Evolutionary conservation across 1,139 yeast species (phyloP).

Genomic region (Candida glucosophila): DNA sequence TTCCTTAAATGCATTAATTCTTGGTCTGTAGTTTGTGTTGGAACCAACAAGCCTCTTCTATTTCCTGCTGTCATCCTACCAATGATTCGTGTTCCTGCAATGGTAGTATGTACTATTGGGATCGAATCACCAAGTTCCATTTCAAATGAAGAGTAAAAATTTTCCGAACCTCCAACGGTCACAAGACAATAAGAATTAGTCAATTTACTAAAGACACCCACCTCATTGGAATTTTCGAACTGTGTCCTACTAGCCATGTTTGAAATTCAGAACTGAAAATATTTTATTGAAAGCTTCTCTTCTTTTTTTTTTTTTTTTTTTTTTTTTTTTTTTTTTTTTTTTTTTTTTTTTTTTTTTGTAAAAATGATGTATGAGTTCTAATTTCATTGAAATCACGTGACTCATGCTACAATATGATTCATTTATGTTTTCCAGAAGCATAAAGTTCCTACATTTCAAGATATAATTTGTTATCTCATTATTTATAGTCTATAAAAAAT

Average conservation of each 20-base stretch:
- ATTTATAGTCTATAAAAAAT: too few relatives aligned
- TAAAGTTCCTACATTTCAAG: too few relatives aligned
- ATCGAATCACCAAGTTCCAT: slow-evolving; percentile 95
- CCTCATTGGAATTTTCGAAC: slow-evolving; percentile 97
- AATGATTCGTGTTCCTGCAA: slow-evolving; percentile 95
- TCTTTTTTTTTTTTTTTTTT: too few relatives aligned
- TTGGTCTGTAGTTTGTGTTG: slow-evolving; percentile 98
- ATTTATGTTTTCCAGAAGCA: too few relatives aligned
- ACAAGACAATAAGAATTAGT: slow-evolving; percentile 95
- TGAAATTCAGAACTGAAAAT: too few relatives aligned
- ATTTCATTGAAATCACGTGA: too few relatives aligned
- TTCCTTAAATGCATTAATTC: slow-evolving; percentile 97
- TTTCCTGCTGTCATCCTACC: slow-evolving; percentile 99
- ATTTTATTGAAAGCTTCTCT: too few relatives aligned
- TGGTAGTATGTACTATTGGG: slow-evolving; percentile 94
- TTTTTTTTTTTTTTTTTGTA: neutral
- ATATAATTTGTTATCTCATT: too few relatives aligned
- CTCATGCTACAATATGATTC: too few relatives aligned
- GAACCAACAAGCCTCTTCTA: slow-evolving; percentile 93
- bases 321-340: too few relatives aligned
- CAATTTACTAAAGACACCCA: slow-evolving; percentile 93
- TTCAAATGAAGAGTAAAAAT: slow-evolving; percentile 95
- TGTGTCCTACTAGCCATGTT: slow-evolving; percentile 45
- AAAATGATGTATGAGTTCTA: slow-evolving; percentile 2
- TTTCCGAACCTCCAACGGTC: slow-evolving; percentile 97